Conservation (phyloP, 2,329 filamentous ascomycete species). For the Sarocladiaceae sp. region DNA sequence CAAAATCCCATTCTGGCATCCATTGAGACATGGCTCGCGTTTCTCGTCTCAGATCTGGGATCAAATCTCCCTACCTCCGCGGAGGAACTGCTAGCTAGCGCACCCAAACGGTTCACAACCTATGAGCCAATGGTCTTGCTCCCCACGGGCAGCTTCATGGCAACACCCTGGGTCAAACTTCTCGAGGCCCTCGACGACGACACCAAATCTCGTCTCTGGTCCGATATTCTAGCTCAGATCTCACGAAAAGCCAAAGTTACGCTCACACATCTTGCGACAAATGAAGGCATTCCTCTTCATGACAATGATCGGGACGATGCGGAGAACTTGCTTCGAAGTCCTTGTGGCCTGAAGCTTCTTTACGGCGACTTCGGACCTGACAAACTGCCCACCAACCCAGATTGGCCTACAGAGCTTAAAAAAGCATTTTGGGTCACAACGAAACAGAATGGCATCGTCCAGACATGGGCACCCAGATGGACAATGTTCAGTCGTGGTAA, state of each 20-base stretch:
- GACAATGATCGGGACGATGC: conserved; percentile 18
- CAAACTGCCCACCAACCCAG: conserved; percentile 17
- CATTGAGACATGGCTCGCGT: conserved; percentile 23
- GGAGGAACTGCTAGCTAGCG: conserved; percentile 29
- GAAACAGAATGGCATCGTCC: conserved; percentile 73
- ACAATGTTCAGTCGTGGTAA: conserved; percentile 96
- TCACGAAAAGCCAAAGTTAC: conserved; percentile 30
- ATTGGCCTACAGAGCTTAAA: conserved; percentile 51
- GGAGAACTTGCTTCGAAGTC: conserved; percentile 71
- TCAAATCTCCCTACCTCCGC: neutral
- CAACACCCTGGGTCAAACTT: conserved; percentile 33
- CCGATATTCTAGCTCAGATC: conserved; percentile 41
- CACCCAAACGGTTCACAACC: conserved; percentile 54
- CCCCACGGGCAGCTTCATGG: conserved; percentile 53
- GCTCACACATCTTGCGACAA: conserved; percentile 56
- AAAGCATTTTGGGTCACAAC: conserved; percentile 74
- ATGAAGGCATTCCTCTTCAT: conserved; percentile 55
- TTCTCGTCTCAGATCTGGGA: conserved; percentile 1
- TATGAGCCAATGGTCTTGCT: conserved; percentile 60
- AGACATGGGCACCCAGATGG: conserved; percentile 84
- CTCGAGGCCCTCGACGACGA: conserved; percentile 22
- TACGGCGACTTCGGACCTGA: conserved; percentile 69
- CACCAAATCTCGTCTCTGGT: conserved; percentile 39
- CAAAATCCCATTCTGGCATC: conserved; percentile 28
- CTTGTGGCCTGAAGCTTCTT: conserved; percentile 64